phyloP scores from a whole-genome alignment of 129 eudicot species.

The Escallonia rubra region DNA sequence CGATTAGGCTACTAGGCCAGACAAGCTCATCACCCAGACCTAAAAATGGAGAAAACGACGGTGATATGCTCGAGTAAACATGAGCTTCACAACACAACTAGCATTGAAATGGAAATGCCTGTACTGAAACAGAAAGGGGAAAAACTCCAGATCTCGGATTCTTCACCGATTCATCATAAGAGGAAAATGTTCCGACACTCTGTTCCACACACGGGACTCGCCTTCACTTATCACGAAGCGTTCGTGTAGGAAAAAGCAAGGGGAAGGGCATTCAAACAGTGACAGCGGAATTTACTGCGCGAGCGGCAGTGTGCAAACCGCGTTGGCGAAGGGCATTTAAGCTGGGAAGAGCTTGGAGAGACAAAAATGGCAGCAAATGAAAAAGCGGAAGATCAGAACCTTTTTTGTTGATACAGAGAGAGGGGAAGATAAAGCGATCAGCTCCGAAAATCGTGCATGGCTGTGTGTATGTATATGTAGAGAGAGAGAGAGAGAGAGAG shows the following conservation, averaged over 20 bases:
- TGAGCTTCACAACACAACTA: not conserved
- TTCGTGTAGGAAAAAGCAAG: not conserved
- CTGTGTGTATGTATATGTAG: not conserved
- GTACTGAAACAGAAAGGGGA: not conserved
- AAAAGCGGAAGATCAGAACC: not conserved
- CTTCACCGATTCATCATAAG: not conserved
- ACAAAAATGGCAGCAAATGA: constrained; percentile 11
- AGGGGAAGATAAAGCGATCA: constrained; percentile 5
- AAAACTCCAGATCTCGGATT: not conserved
- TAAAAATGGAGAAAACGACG: constrained; percentile 3
- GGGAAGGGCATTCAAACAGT: not conserved
- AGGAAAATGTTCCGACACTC: not conserved
- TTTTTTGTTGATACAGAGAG: not conserved
- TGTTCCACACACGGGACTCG: too few relatives aligned
- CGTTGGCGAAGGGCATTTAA: constrained; percentile 5
- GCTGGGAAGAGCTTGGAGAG: constrained; percentile 4
- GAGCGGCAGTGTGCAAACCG: not conserved
- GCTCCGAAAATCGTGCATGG: constrained; percentile 27
- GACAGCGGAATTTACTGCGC: not conserved
- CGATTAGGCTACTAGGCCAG: not conserved
- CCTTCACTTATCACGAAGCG: too few relatives aligned
- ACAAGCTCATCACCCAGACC: not conserved
- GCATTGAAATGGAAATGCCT: not conserved
- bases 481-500: not conserved
- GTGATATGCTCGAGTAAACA: not conserved